A percentile compares a stretch with the other conserved stretches of the same genome.
phyloP scores from a whole-genome alignment of 2,329 filamentous ascomycete genomes.

The Colletotrichum sublineola region DNA sequence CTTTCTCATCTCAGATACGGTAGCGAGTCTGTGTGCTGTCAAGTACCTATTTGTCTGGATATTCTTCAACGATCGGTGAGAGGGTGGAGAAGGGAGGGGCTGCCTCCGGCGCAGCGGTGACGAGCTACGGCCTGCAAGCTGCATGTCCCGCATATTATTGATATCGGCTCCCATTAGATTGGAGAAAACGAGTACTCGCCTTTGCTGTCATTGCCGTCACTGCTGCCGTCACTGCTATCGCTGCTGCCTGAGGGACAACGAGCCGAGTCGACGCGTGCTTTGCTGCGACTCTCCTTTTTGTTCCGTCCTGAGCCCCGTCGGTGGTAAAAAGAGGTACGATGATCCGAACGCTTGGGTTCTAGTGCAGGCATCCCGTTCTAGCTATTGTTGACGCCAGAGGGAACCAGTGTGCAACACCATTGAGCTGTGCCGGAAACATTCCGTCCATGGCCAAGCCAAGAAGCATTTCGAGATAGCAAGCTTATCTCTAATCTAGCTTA shows the following conservation, averaged over 20 bases:
- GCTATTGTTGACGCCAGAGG: not conserved
- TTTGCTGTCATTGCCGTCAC: not conserved
- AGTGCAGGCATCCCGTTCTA: too few relatives aligned
- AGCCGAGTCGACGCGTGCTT: not conserved
- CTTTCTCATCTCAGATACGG: not conserved
- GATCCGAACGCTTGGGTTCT: too few relatives aligned
- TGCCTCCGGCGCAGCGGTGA: not conserved
- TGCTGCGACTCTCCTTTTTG: too few relatives aligned
- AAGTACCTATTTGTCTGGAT: not conserved
- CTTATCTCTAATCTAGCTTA: not conserved
- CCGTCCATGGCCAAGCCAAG: not conserved
- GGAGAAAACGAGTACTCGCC: conserved; percentile 1
- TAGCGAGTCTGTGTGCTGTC: too few relatives aligned
- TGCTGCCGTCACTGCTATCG: not conserved
- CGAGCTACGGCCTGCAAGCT: not conserved
- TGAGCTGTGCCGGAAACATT: too few relatives aligned
- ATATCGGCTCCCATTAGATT: not conserved
- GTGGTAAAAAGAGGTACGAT: too few relatives aligned
- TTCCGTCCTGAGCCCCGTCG: too few relatives aligned
- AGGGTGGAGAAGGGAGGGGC: not conserved
- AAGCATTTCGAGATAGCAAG: not conserved
- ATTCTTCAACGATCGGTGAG: conserved; percentile 14
- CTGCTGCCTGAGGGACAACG: not conserved
- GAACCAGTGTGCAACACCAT: not conserved
- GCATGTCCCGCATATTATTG: conserved; percentile 13